Percentiles rank a stretch among this genome's conserved stretches.
Evolutionary conservation across 257 asterid species (phyloP).

Genomic region (Lavandula angustifolia): DNA sequence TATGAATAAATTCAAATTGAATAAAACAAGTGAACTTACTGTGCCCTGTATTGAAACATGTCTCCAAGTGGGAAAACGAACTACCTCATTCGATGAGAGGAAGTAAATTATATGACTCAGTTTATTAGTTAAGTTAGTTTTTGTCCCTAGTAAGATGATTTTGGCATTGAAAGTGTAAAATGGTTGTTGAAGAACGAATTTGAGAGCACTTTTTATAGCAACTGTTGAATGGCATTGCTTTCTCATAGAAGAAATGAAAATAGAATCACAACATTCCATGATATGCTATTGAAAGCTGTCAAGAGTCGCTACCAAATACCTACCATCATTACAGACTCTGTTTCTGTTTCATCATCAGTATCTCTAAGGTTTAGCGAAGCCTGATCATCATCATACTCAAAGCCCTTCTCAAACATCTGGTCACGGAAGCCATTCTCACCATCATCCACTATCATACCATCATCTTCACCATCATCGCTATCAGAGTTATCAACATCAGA

Average conservation of each 20-base stretch:
- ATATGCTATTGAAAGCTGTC: slow-evolving; percentile 3
- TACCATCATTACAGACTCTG: slow-evolving; percentile 84
- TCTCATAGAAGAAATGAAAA: not conserved
- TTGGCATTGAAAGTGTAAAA: not conserved
- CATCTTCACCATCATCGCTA: slow-evolving; percentile 67
- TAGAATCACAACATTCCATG: not conserved
- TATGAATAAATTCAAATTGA: slow-evolving; percentile 16
- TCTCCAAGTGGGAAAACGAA: slow-evolving; percentile 8
- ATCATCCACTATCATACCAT: slow-evolving; percentile 82
- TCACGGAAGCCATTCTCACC: slow-evolving; percentile 45
- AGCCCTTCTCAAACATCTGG: slow-evolving; percentile 44
- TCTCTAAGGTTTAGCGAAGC: slow-evolving; percentile 64
- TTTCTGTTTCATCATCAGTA: slow-evolving; percentile 83
- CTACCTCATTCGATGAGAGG: not conserved
- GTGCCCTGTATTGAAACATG: slow-evolving; percentile 6
- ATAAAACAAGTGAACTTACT: not conserved
- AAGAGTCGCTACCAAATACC: slow-evolving; percentile 30
- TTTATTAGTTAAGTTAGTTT: slow-evolving; percentile 11
- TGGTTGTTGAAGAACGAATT: not conserved
- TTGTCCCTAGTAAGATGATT: not conserved
- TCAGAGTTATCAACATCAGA: slow-evolving; percentile 64
- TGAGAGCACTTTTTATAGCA: slow-evolving; percentile 17
- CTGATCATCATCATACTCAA: slow-evolving; percentile 77
- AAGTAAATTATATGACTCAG: not conserved
- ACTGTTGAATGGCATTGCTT: not conserved